Conservation (phyloP, 768 basidiomycete genomes). For the Boletus rubescentipes region DNA sequence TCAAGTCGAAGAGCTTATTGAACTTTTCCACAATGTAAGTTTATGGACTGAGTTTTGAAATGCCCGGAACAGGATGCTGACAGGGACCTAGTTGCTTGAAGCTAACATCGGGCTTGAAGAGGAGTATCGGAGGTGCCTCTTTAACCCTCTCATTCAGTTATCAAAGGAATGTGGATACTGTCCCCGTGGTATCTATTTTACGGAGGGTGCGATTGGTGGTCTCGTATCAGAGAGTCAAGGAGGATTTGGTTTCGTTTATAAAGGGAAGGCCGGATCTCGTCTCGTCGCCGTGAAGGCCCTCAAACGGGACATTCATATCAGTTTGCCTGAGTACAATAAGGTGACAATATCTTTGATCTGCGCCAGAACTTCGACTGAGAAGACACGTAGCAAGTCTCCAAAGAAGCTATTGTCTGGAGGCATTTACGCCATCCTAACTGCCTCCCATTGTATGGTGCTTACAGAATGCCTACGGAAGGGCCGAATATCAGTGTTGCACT, state of each 20-base stretch:
- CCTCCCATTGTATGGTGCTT: conserved; percentile 37
- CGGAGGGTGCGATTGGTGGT: conserved; percentile 4
- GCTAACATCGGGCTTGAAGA: conserved; percentile 14
- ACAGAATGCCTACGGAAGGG: conserved; percentile 9
- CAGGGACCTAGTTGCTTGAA: conserved; percentile 22
- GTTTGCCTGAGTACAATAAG: conserved; percentile 13
- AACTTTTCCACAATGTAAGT: conserved; percentile 28
- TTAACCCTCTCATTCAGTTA: conserved; percentile 21
- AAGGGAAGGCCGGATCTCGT: conserved; percentile 18
- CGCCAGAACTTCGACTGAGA: background rate
- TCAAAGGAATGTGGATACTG: conserved; percentile 19
- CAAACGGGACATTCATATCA: background rate
- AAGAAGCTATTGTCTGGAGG: conserved; percentile 36
- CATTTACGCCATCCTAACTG: conserved; percentile 36
- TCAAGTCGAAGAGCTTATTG: conserved; percentile 14
- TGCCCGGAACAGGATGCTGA: conserved; percentile 2
- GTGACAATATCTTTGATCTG: conserved; percentile 8
- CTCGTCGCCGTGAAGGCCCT: conserved; percentile 32
- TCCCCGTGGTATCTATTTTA: conserved; percentile 18
- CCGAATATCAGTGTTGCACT: conserved; percentile 23
- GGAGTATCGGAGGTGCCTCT: conserved; percentile 14
- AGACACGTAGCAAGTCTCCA: conserved; percentile 20
- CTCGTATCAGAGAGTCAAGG: conserved; percentile 9
- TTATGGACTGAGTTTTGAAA: background rate
- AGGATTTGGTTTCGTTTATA: conserved; percentile 23